Evolutionary conservation across 148 eudicot genomes (phyloP), one percentile per base, ranked within the genome.

Genomic region (Rhododendron kiyosumense): DNA sequence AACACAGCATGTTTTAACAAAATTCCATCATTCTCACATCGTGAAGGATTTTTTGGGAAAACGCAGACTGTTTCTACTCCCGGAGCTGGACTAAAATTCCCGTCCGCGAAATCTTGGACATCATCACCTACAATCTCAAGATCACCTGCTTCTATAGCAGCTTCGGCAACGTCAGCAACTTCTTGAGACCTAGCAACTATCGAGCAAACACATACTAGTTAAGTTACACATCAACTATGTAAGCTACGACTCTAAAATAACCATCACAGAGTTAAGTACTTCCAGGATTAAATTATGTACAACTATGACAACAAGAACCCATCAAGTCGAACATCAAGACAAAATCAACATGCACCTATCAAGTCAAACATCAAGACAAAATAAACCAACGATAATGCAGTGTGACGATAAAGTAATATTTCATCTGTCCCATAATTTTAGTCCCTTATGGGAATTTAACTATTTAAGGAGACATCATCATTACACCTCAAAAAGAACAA

Each of bases 11-110:
- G 15, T 28, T 32, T 30, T 30, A 34, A 79, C 28, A 48, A 5
- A 6, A 30, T 54, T 12, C 26, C 36, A 9, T 32, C 22, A 36
- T 82, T 61, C 91, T 36, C 86, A 94, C 98, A 78, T 92, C 93
- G 92, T 8, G 88, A 90, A 20, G 93, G 93, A 81, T 96, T 96
- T 80, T 94, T 92, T 3, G 98, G 99, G 91, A 96, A 96, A 83
- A 96, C 94, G 82, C 94, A 93, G 67, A 91, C 91, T 48, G 96
- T 94, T 61, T 96, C 95, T 77, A 95, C 93, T 18, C 97, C 97
- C 17, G 95, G 91, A 75, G 97, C 96, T 59, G 97, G 90, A 84
- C 89, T 87, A 85, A 90, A 94, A 49, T 57, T 91, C 79, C 91
- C 92, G 82, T 90, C 91, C 46, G 89, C 91, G 84, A 87, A 91